Conservation (phyloP, 768 basidiomycete genomes). For the Leucocoprinus sp. region DNA sequence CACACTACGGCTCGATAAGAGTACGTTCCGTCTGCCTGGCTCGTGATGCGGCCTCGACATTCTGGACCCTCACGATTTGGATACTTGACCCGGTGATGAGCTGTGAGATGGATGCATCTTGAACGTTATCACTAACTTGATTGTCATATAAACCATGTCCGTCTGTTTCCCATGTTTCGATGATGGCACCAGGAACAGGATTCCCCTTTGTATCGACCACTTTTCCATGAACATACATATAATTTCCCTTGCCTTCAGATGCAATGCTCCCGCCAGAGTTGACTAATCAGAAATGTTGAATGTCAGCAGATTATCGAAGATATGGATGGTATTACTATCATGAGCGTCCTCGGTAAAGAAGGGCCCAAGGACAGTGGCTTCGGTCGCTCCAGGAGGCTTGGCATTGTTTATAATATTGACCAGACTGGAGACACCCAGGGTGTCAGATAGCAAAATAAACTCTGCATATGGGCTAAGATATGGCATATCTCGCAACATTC, state of each 20-base stretch:
- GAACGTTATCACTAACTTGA: slow-evolving; percentile 19
- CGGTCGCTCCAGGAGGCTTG: slow-evolving; percentile 52
- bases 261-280: slow-evolving; percentile 68
- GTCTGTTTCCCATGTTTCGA: slow-evolving; percentile 86
- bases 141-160: slow-evolving; percentile 39
- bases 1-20: slow-evolving; percentile 65
- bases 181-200: slow-evolving; percentile 56
- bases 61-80: slow-evolving; percentile 48
- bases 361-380: slow-evolving; percentile 73
- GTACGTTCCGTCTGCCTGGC: slow-evolving; percentile 55
- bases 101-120: neutral
- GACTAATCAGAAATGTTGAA: slow-evolving; percentile 31
- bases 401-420: slow-evolving; percentile 72
- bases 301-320: neutral
- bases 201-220: slow-evolving; percentile 55
- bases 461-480: slow-evolving; percentile 30
- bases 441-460: slow-evolving; percentile 81
- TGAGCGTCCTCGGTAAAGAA: slow-evolving; percentile 76
- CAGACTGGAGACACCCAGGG: slow-evolving; percentile 68
- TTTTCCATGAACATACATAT: slow-evolving; percentile 73
- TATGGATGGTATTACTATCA: slow-evolving; percentile 38
- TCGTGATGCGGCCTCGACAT: slow-evolving; percentile 59
- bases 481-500: neutral
- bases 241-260: slow-evolving; percentile 80
- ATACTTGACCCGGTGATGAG: slow-evolving; percentile 36